Percentiles rank a stretch among this genome's conserved stretches.
Conservation (phyloP, 352 stramenopile species). For the Globisporangium iwayamae region DNA sequence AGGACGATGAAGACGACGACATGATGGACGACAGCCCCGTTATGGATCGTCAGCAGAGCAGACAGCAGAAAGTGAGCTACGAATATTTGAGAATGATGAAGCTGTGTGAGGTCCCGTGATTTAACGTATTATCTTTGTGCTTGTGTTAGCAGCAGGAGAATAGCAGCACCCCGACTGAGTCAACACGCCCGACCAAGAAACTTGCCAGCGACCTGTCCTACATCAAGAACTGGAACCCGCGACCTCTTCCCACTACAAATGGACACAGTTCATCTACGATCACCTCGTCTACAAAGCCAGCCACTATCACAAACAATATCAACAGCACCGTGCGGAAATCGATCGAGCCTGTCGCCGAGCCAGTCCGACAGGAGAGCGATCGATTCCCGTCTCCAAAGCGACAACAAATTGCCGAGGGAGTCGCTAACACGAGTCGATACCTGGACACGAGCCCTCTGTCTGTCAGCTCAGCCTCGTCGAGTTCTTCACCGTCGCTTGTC, state of each 20-base stretch:
- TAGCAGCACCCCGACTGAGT: conserved; percentile 7
- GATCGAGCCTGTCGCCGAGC: conserved; percentile 6
- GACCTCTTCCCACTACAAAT: conserved; percentile 12
- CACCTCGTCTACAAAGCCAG: background rate
- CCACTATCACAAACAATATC: background rate
- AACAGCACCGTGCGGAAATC: conserved; percentile 7
- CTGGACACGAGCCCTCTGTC: conserved; percentile 37
- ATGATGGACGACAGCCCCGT: conserved; percentile 22
- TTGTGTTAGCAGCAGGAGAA: background rate
- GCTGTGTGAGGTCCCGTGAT: background rate
- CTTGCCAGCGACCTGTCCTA: conserved; percentile 29
- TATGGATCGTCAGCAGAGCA: conserved; percentile 13
- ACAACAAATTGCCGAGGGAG: conserved; percentile 27
- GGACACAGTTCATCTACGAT: background rate
- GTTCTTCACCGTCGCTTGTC: conserved; percentile 46
- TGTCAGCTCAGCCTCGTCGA: conserved; percentile 48
- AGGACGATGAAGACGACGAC: conserved; percentile 39
- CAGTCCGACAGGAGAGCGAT: conserved; percentile 6
- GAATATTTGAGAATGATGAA: background rate
- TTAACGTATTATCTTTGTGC: background rate
- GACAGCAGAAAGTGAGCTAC: conserved; percentile 17
- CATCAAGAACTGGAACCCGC: conserved; percentile 43
- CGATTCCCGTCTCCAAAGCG: conserved; percentile 49
- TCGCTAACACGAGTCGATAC: conserved; percentile 22
- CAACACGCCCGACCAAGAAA: conserved; percentile 13